Evolutionary conservation across 2,329 filamentous ascomycete genomes (phyloP).

Genomic region (Diplodia scrobiculata): DNA sequence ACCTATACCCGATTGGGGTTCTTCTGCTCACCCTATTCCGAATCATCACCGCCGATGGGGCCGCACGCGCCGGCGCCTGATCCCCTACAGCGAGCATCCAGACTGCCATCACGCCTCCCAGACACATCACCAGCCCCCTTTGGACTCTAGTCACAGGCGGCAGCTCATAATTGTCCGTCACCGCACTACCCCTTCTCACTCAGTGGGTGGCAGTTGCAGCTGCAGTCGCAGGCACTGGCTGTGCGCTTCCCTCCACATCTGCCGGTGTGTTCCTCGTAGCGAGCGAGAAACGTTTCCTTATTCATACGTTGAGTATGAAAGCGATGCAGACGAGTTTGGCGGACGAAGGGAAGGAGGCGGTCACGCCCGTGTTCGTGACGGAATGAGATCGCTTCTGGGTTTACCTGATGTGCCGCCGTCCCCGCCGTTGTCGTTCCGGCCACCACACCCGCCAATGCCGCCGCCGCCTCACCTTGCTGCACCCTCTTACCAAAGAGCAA

Average conservation of each 20-base stretch:
- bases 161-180: background rate
- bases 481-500: background rate
- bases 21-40: background rate
- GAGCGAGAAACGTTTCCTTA: background rate
- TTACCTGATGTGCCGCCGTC: background rate
- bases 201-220: background rate
- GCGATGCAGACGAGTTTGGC: background rate
- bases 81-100: background rate
- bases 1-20: background rate
- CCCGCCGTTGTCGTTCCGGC: background rate
- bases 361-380: background rate
- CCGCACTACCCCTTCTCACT: background rate
- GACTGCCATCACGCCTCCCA: background rate
- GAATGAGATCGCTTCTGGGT: background rate
- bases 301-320: background rate
- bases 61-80: background rate
- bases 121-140: background rate
- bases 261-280: no score
- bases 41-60: background rate
- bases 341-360: background rate
- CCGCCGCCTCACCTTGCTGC: background rate
- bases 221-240: constrained; percentile 4
- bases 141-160: background rate
- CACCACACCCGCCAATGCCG: background rate
- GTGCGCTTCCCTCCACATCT: background rate